These are phyloP conservation scores for Cryoendolithus antarcticus DNA, from an alignment of 2,329 filamentous ascomycete genomes.

Conservation along the genomic window DNA sequence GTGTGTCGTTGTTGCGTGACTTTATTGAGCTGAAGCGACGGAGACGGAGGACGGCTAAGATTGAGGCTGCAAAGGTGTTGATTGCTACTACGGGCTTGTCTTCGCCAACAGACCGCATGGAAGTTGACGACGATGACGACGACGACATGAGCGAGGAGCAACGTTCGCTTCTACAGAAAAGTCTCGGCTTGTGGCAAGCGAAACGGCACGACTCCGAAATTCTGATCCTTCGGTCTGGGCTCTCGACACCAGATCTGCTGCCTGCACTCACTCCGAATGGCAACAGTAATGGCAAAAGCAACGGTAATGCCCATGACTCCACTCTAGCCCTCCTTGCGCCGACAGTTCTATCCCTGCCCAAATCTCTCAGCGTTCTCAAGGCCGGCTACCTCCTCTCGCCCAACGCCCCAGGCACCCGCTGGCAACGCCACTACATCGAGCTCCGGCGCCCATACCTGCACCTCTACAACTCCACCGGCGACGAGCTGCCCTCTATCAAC, in stretches of 20 bases:
- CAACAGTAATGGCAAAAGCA: conserved; percentile 12
- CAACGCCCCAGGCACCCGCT: conserved; percentile 63
- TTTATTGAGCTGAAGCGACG: conserved; percentile 66
- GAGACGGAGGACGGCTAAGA: conserved; percentile 61
- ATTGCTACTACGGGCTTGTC: conserved; percentile 33
- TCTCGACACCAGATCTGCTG: conserved; percentile 57
- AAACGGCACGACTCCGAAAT: conserved; percentile 31
- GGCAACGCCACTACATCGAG: conserved; percentile 89
- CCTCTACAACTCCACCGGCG: conserved; percentile 75
- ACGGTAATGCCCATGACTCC: conserved; percentile 20
- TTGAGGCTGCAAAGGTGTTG: conserved; percentile 60
- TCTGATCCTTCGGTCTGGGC: conserved; percentile 39
- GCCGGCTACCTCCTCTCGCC: conserved; percentile 76
- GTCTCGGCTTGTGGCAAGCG: conserved; percentile 51
- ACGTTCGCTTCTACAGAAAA: conserved; percentile 36
- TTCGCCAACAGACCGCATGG: conserved; percentile 29
- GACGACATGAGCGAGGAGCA: conserved; percentile 19
- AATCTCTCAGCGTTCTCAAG: conserved; percentile 63
- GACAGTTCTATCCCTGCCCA: conserved; percentile 63
- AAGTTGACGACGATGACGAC: conserved; percentile 28
- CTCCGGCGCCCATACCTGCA: conserved; percentile 84
- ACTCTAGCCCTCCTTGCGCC: conserved; percentile 55
- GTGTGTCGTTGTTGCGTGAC: conserved; percentile 82
- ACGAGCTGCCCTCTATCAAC: conserved; percentile 82
- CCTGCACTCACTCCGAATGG: conserved; percentile 23